A percentile compares a stretch with the other conserved stretches of the same genome.
phyloP scores from a whole-genome alignment of 1,284 basidiomycete genomes.

The Spongispora temasekensis region DNA sequence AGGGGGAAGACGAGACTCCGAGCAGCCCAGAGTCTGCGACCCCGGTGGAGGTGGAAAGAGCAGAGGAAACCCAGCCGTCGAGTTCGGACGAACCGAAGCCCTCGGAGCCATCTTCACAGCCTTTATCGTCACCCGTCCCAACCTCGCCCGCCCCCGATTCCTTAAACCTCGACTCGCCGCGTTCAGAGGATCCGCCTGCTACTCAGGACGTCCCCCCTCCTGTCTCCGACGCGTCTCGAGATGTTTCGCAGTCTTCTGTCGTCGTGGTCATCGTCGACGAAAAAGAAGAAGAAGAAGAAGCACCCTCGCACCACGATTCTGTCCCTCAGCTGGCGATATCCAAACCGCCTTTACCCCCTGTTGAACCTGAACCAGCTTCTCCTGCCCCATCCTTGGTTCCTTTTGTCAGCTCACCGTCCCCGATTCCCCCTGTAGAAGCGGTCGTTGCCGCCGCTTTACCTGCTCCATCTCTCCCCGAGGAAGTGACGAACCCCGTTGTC shows the following conservation, averaged over 20 bases:
- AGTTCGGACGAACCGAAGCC: slow-evolving; percentile 2
- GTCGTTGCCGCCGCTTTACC: not conserved
- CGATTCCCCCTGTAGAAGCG: not conserved
- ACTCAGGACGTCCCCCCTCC: not conserved
- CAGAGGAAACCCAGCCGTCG: slow-evolving; percentile 3
- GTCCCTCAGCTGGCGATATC: slow-evolving; percentile 16
- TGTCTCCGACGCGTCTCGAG: slow-evolving; percentile 3
- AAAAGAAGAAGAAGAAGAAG: slow-evolving; percentile 10
- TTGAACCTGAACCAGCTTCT: not conserved
- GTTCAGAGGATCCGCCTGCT: not conserved
- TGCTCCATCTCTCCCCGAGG: not conserved
- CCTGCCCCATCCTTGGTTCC: not conserved
- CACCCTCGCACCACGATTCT: slow-evolving; percentile 17
- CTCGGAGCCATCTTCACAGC: no score
- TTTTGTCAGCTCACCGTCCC: not conserved
- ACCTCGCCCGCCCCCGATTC: no score
- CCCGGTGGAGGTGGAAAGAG: not conserved
- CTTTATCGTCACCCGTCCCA: not conserved
- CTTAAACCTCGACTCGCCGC: no score
- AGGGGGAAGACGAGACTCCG: no score
- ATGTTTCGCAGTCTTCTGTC: slow-evolving; percentile 5
- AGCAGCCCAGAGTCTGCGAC: not conserved
- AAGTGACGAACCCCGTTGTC: slow-evolving; percentile 3
- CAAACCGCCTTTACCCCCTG: slow-evolving; percentile 6
- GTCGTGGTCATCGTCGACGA: no score